Base-by-base conservation (phyloP, 2,329 filamentous ascomycete species). In the Fusarium sp. region DNA sequence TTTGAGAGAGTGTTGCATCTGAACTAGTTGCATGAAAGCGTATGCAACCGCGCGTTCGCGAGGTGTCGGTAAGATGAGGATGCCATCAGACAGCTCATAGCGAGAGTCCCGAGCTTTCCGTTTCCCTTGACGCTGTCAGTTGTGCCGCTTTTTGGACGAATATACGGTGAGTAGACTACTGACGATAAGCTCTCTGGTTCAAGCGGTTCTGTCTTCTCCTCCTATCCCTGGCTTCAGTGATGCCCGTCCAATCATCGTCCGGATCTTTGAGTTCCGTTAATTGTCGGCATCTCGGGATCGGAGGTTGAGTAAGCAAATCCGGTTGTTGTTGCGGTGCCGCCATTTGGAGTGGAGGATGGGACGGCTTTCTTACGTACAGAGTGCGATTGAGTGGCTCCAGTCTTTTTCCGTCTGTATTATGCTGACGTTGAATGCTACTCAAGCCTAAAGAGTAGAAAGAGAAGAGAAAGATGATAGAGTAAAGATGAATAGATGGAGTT, bases 191-290 rank as follows among this genome's bases (percentile, higher is more conserved):
- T 49, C 73, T 56, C 43, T 73, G 67, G 30, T 74, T 75, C 38
- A 75, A 54, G 34, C 73, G 73, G 22, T 75, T 75, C 59, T 75
- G 73, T 15, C 73, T 63, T 30, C 64, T 67, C 27, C 73, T 67
- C 43, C 73, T 57, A 27, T 75, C 73, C 4, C 61, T 55, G n/a
- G 71, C 45, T 24, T 67, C 63, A n/a, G 70, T 74, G 12, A 73
- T 59, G 6, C 73, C 73, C 15, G 64, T 72, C 73, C 73, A 75
- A 64, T 75, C 73, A 59, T 75, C 73, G 0, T 72, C 59, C 6
- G 72, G 63, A 15, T 45, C 48, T n/a, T 40, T 56, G 34, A 70
- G 20, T 34, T 75, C 73, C 22, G 54, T 46, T 29, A 71, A 46
- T 22, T 66, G 38, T 38, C 49, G 62, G 41, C 62, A 58, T 20